Conservation (phyloP, 2,329 filamentous ascomycete genomes). For the Myriosclerotinia scirpicola region DNA sequence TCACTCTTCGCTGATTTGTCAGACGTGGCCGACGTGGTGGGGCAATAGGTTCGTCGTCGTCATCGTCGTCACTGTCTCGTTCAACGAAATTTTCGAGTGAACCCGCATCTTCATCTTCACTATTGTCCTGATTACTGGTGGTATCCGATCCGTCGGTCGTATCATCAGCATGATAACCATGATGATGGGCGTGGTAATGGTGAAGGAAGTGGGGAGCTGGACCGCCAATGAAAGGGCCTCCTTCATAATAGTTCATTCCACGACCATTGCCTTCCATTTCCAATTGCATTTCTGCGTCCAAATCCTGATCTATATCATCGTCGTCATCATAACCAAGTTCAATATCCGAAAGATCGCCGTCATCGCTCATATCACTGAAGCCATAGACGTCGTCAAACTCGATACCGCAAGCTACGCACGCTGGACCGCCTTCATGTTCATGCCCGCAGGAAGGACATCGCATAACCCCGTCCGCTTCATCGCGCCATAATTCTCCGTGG, state of each 20-base stretch:
- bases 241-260: slow-evolving; percentile 4
- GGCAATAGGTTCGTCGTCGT: slow-evolving; percentile 25
- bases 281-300: background rate
- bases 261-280: background rate
- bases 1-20: slow-evolving; percentile 24
- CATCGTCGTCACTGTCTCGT: slow-evolving; percentile 34
- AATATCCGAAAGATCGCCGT: slow-evolving; percentile 18
- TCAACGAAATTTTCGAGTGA: slow-evolving; percentile 39
- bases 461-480: slow-evolving; percentile 59
- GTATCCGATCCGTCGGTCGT: slow-evolving; percentile 17
- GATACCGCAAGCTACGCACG: slow-evolving; percentile 53
- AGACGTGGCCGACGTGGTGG: background rate
- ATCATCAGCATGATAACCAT: slow-evolving; percentile 18
- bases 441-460: slow-evolving; percentile 62
- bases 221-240: background rate
- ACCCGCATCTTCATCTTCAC: slow-evolving; percentile 34
- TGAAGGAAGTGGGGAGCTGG: slow-evolving; percentile 10
- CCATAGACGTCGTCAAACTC: slow-evolving; percentile 35
- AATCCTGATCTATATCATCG: slow-evolving; percentile 28
- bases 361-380: slow-evolving; percentile 21
- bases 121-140: slow-evolving; percentile 25
- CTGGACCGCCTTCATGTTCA: slow-evolving; percentile 60
- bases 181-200: slow-evolving; percentile 22
- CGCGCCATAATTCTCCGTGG: slow-evolving; percentile 43
- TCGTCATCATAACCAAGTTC: slow-evolving; percentile 39